These are phyloP conservation scores for Podospora bellae-mahoneyi DNA, from an alignment of 495 filamentous ascomycete genomes.

Conservation along the genomic window DNA sequence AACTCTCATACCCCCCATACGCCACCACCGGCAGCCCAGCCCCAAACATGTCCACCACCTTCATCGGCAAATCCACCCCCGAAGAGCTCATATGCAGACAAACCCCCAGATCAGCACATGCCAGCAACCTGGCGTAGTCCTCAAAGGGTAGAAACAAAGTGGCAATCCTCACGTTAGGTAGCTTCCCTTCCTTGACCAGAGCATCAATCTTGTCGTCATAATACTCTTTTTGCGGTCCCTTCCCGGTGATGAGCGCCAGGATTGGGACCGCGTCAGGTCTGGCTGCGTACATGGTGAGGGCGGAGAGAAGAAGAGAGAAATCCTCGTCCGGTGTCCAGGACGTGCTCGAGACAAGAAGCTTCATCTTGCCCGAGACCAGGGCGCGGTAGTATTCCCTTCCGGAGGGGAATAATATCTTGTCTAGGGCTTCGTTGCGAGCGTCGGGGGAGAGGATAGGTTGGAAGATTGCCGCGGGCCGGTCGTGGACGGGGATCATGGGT, in stretches of 20 bases:
- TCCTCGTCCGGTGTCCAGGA: conserved; percentile 98
- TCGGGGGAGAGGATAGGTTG: conserved; percentile 55
- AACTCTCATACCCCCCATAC: conserved; percentile 77
- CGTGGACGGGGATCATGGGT: conserved; percentile 73
- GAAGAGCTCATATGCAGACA: conserved; percentile 90
- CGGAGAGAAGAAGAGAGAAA: conserved; percentile 84
- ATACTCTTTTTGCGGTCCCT: conserved; percentile 75
- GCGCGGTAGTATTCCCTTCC: conserved; percentile 45
- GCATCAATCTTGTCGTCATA: conserved; percentile 64
- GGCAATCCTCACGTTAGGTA: conserved; percentile 64
- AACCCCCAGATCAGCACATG: conserved; percentile 82
- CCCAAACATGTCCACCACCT: conserved; percentile 98
- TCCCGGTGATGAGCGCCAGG: conserved; percentile 87
- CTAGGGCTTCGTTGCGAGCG: conserved; percentile 38
- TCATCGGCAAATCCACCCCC: conserved; percentile 97
- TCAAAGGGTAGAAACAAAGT: conserved; percentile 79
- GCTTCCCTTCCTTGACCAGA: conserved; percentile 55
- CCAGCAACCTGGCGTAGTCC: conserved; percentile 86
- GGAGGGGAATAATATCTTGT: conserved; percentile 58
- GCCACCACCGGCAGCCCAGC: conserved; percentile 87
- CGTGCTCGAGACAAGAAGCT: conserved; percentile 81
- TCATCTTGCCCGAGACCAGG: conserved; percentile 54
- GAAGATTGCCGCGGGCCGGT: conserved; percentile 81
- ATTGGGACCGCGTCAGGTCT: conserved; percentile 42
- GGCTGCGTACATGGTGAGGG: conserved; percentile 64